These are phyloP conservation scores for Cyberlindnera meyerae DNA, from an alignment of 805 yeast species.

Conservation along the genomic window DNA sequence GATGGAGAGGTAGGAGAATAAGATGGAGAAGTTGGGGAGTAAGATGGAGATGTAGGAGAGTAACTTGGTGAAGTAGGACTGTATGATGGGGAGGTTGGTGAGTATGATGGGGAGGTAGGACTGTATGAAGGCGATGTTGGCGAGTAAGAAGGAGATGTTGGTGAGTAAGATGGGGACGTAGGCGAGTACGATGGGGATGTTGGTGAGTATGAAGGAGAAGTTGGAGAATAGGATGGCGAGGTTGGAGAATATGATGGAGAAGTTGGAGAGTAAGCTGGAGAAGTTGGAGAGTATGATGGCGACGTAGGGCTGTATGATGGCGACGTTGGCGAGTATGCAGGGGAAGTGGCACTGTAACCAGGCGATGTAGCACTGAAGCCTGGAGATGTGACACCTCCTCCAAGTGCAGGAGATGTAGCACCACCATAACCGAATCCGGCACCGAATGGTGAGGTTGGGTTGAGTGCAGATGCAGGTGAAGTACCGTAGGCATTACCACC, in stretches of 20 bases:
- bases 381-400: conserved; percentile 57
- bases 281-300: conserved; percentile 58
- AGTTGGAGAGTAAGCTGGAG: conserved; percentile 77
- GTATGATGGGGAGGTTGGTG: conserved; percentile 51
- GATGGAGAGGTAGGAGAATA: conserved; percentile 65
- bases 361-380: conserved; percentile 47
- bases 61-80: conserved; percentile 60
- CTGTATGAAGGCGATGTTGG: conserved; percentile 68
- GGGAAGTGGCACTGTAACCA: conserved; percentile 64
- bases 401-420: conserved; percentile 35
- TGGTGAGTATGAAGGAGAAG: conserved; percentile 66
- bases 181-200: conserved; percentile 80
- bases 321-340: conserved; percentile 62
- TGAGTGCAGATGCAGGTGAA: conserved; percentile 47
- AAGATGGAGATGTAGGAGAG: conserved; percentile 51
- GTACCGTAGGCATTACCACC: conserved; percentile 52
- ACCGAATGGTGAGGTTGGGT: conserved; percentile 47
- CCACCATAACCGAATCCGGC: conserved; percentile 36
- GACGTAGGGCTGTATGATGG: conserved; percentile 78
- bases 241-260: conserved; percentile 70
- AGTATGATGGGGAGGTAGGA: conserved; percentile 70
- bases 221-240: conserved; percentile 75
- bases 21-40: conserved; percentile 43
- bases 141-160: conserved; percentile 68
- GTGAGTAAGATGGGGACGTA: conserved; percentile 73